Evolutionary conservation across 2,329 filamentous ascomycete species (phyloP).

Genomic region (Monosporascus sp.): DNA sequence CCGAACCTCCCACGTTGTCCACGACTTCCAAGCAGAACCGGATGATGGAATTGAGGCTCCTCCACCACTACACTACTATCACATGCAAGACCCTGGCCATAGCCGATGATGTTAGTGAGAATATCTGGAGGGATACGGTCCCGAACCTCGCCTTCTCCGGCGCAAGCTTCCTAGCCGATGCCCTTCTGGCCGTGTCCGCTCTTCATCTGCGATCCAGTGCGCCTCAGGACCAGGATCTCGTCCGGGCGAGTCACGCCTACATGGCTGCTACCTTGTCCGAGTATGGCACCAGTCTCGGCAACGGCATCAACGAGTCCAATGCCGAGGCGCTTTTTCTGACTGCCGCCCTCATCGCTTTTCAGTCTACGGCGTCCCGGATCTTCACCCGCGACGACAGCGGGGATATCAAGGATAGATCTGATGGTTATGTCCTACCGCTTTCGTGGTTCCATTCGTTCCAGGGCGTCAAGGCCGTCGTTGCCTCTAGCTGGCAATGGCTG

Average conservation of each 20-base stretch:
- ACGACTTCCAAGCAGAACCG: constrained; percentile 35
- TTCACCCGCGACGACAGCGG: constrained; percentile 51
- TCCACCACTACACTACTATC: constrained; percentile 59
- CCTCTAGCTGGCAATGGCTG: constrained; percentile 59
- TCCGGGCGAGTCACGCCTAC: constrained; percentile 58
- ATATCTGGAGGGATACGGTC: constrained; percentile 55
- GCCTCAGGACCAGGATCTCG: constrained; percentile 54
- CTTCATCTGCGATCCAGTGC: constrained; percentile 53
- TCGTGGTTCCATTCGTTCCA: constrained; percentile 64
- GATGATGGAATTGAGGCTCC: constrained; percentile 55
- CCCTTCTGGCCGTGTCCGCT: constrained; percentile 58
- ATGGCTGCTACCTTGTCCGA: constrained; percentile 58
- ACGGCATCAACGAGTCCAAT: constrained; percentile 52
- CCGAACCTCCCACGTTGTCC: constrained; percentile 28
- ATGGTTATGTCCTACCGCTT: constrained; percentile 51
- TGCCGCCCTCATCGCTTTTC: constrained; percentile 59
- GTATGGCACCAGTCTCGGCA: constrained; percentile 51
- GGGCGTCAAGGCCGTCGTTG: constrained; percentile 60
- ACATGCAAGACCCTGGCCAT: constrained; percentile 56
- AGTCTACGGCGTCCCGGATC: constrained; percentile 58
- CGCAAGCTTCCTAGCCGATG: constrained; percentile 55
- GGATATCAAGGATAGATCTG: constrained; percentile 31
- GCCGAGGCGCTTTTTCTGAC: constrained; percentile 60
- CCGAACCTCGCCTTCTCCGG: constrained; percentile 56
- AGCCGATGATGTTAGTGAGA: constrained; percentile 43